Evolutionary conservation across 2,329 filamentous ascomycete species (phyloP), one percentile per base, ranked within the genome.

Genomic region (Cladosporium sp.): DNA sequence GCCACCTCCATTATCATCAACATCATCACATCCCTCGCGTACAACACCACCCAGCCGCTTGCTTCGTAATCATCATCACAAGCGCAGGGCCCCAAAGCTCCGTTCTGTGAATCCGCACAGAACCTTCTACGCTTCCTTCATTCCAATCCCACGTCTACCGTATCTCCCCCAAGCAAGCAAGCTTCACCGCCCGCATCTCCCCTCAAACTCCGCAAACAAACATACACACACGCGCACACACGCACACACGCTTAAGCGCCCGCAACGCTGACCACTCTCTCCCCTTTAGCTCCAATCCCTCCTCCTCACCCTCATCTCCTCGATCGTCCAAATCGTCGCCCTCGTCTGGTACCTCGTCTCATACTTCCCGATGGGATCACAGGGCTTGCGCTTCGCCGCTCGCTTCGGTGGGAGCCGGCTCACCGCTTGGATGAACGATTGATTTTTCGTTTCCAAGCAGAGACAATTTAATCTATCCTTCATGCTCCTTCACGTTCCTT

Each of bases 341-440:
- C 75, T 97, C 56, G 57, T 88, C 40, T 97, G 92, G 92, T 97
- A 97, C 72, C 78, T 96, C 40, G 84, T 97, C 69, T 95, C 88
- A 71, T 98, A 98, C 70, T 97, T 97, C 63, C 93, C 93, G 20
- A 95, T 97, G 91, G 93, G 93, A 35, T 88, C 87, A 51, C 87
- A 85, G 49, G 89, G 93, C 36, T 73, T 98, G 57, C 85, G 92
- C 53, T 82, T 95, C 58, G 90, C 90, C 51, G 88, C 90, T 38
- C 83, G 83, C 3, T 93, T 95, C 65, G 93, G 92, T 18, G 88
- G 86, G 16, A 85, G 84, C 64, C 81, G 91, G 64, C 87, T 94
- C 32, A 80, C 88, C 4, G 81, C 90, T 47, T 97, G 92, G 93
- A 85, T 96, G 81, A 84, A 80, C 41, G 84, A 86, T 52, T 95